These are phyloP conservation scores for Globisporangium apiculatum DNA, from an alignment of 352 stramenopile genomes.

Conservation along the genomic window DNA sequence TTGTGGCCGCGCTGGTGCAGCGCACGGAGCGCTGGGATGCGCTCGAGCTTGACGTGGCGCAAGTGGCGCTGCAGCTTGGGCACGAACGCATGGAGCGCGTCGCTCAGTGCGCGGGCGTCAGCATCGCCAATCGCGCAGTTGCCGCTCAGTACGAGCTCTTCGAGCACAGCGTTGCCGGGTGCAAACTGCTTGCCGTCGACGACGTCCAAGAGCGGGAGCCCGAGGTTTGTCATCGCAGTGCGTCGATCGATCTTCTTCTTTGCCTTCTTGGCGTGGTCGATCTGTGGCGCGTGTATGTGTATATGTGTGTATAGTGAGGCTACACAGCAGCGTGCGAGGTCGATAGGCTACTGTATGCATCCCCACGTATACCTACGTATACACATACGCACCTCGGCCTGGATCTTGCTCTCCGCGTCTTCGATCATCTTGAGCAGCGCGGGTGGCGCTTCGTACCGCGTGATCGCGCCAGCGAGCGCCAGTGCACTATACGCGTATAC, in stretches of 20 bases:
- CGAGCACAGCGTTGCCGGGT: slow-evolving; percentile 42
- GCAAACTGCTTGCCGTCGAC: slow-evolving; percentile 50
- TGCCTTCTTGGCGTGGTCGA: slow-evolving; percentile 74
- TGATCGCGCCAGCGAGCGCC: slow-evolving; percentile 29
- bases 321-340: neutral
- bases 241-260: slow-evolving; percentile 74
- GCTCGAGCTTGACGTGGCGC: slow-evolving; percentile 58
- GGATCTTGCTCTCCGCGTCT: slow-evolving; percentile 58
- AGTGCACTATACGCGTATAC: slow-evolving; percentile 18
- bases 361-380: neutral
- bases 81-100: slow-evolving; percentile 27
- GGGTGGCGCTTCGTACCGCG: slow-evolving; percentile 44
- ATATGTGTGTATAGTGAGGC: no score
- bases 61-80: slow-evolving; percentile 41
- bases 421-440: slow-evolving; percentile 46
- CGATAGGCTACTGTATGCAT: neutral
- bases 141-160: slow-evolving; percentile 61
- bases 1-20: slow-evolving; percentile 12
- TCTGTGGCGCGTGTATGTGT: slow-evolving; percentile 9
- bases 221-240: slow-evolving; percentile 39
- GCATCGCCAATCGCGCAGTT: slow-evolving; percentile 33
- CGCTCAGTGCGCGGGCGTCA: slow-evolving; percentile 31
- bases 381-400: slow-evolving; percentile 33
- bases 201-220: slow-evolving; percentile 48
- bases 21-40: slow-evolving; percentile 23